Conservation (phyloP, 257 asterid species). For the Solanum infundibuliforme region DNA sequence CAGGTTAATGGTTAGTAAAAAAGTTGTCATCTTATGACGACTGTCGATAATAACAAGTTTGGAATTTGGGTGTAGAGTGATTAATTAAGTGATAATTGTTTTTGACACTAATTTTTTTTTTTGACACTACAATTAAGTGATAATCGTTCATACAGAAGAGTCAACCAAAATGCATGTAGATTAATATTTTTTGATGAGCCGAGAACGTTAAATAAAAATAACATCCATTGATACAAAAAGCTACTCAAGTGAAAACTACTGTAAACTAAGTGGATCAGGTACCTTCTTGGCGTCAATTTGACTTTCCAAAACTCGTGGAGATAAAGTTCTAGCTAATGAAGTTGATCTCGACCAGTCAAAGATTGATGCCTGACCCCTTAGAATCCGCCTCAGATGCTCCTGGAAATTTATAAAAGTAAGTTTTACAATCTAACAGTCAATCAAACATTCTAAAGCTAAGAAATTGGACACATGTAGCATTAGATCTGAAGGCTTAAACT, state of each 20-base stretch:
- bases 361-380: slow-evolving; percentile 89
- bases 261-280: not conserved
- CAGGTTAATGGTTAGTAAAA: not conserved
- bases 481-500: not conserved
- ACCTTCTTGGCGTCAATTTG: slow-evolving; percentile 99
- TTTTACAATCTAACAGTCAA: not conserved
- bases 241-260: not conserved
- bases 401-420: slow-evolving; percentile 12
- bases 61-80: not conserved
- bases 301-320: slow-evolving; percentile 98
- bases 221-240: not conserved
- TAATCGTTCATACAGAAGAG: not conserved
- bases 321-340: slow-evolving; percentile 88
- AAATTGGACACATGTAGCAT: not conserved
- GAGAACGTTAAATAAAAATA: not conserved
- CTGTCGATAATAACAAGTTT: not conserved
- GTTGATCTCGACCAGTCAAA: slow-evolving; percentile 97
- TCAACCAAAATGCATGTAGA: not conserved
- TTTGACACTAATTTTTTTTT: too few relatives aligned
- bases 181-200: not conserved
- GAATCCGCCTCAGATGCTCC: slow-evolving; percentile 97
- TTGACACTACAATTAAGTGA: not conserved
- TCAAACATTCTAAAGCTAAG: not conserved
- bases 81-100: not conserved
- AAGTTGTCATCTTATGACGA: not conserved